A percentile compares a stretch with the other conserved stretches of the same genome.
Conservation (phyloP, 2,329 filamentous ascomycete species). For the Atkinsonella texensis region DNA sequence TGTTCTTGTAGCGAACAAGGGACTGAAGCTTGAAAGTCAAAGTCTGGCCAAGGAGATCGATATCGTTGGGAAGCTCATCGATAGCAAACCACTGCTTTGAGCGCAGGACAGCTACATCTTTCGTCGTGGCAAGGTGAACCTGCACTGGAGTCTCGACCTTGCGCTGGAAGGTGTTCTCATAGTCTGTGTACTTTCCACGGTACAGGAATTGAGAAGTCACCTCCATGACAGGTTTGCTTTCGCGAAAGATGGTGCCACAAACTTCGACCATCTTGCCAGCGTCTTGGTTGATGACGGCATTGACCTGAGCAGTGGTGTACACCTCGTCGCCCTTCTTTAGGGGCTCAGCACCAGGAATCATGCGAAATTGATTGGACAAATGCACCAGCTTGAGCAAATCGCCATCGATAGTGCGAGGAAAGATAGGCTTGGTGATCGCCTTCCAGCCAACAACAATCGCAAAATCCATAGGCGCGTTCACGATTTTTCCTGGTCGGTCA, state of each 20-base stretch:
- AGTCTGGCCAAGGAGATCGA: conserved; percentile 84
- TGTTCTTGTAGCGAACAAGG: conserved; percentile 88
- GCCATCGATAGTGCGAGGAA: conserved; percentile 90
- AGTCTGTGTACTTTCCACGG: conserved; percentile 84
- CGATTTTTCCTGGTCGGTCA: conserved; percentile 83
- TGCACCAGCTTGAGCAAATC: conserved; percentile 94
- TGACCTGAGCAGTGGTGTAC: conserved; percentile 87
- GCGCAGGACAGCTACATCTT: conserved; percentile 85
- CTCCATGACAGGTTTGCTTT: conserved; percentile 84
- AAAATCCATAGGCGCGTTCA: conserved; percentile 97
- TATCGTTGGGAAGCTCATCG: conserved; percentile 55
- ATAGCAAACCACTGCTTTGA: conserved; percentile 98
- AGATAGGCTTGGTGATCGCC: conserved; percentile 98
- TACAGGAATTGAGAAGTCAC: conserved; percentile 98
- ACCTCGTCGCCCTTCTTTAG: conserved; percentile 92
- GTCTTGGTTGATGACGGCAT: conserved; percentile 95
- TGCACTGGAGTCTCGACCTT: conserved; percentile 95
- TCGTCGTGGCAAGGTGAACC: conserved; percentile 72
- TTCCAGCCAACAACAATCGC: conserved; percentile 98
- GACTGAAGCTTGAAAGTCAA: conserved; percentile 92
- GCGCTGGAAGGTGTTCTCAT: conserved; percentile 96
- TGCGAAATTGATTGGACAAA: conserved; percentile 93
- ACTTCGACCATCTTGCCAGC: conserved; percentile 99
- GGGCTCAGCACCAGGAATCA: conserved; percentile 90
- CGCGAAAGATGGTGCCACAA: conserved; percentile 86